Evolutionary conservation across 176 grass and related monocot species (phyloP), one percentile per base, ranked within the genome.

Genomic region (Hordeum vulgare): DNA sequence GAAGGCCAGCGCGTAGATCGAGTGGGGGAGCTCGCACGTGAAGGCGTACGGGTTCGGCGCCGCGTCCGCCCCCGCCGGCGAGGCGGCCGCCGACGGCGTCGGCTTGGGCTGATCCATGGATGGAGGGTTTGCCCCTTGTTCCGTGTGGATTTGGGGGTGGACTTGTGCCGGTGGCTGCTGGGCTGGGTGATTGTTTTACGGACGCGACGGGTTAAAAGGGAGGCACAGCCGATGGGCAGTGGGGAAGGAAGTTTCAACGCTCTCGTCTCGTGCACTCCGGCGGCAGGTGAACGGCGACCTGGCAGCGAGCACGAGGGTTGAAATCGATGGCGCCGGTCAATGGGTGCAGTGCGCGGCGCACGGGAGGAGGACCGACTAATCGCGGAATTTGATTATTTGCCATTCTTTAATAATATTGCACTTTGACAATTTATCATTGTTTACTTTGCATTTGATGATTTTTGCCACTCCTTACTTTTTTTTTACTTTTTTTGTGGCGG

Each of bases 1-100:
- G 92, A 97, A 97, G 53, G 95, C 92, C 69, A 97, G 93, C 74
- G 92, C 92, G 90, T 97, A 97, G 84, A 97, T 82, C 26, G 95
- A 91, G 84, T 97, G 88, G 41, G 90, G 84, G 56, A 91, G 94
- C 66, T 98, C 91, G 82, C 85, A 90, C 76, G 96, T 94, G 93
- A 90, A 90, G 89, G 83, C 93, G 74, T 93, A 83, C 31, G 87
- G 86, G 88, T 93, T 94, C 9, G 80, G 60, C 68, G 81, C 11
- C 29, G 87, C 66, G 60, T 81, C 82, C 28, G 62, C 12, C 14
- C 58, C 71, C 77, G 69, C 41, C 71, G 88, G 51, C 56, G 79
- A 49, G 70, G 88, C 57, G 49, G 63, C 85, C 9, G 81, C 11
- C 18, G 88, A 78, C 17, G 84, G 73, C 58, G 80, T 68, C 74